Evolutionary conservation across 2,329 filamentous ascomycete genomes (phyloP).

Genomic region (Apiospora arundinis): DNA sequence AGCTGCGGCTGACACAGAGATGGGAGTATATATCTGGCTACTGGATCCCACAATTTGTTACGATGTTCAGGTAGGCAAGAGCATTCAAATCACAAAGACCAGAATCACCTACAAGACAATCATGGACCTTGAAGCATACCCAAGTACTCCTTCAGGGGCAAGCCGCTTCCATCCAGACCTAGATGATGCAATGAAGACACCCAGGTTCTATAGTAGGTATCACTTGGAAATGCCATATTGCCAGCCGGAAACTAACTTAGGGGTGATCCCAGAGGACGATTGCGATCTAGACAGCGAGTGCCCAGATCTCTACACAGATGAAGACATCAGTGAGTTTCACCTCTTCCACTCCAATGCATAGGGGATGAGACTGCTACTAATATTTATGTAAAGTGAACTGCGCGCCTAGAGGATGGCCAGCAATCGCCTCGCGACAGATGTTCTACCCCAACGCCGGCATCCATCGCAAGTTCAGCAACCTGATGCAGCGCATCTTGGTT

Average conservation of each 20-base stretch:
- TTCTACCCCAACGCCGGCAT: neutral
- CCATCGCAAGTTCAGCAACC: conserved; percentile 12
- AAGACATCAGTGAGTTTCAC: neutral
- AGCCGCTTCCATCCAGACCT: neutral
- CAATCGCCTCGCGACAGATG: neutral
- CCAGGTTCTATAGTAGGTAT: neutral
- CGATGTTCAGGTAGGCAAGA: neutral
- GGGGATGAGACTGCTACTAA: neutral
- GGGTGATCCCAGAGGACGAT: neutral
- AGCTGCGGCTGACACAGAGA: neutral
- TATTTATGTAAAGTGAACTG: neutral
- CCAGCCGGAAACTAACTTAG: neutral
- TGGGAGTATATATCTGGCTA: neutral
- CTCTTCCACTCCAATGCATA: neutral
- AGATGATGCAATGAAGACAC: neutral
- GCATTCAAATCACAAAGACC: neutral
- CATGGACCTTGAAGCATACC: neutral
- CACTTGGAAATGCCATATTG: too few species aligned
- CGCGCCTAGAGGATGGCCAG: neutral
- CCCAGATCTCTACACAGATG: neutral
- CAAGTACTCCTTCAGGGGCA: neutral
- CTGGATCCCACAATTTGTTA: neutral
- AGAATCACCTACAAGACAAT: neutral
- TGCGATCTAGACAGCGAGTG: neutral
- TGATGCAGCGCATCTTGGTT: neutral